These are phyloP conservation scores for Cryptococcus deneoformans DNA, from an alignment of 1,284 basidiomycete genomes.

Conservation along the genomic window DNA sequence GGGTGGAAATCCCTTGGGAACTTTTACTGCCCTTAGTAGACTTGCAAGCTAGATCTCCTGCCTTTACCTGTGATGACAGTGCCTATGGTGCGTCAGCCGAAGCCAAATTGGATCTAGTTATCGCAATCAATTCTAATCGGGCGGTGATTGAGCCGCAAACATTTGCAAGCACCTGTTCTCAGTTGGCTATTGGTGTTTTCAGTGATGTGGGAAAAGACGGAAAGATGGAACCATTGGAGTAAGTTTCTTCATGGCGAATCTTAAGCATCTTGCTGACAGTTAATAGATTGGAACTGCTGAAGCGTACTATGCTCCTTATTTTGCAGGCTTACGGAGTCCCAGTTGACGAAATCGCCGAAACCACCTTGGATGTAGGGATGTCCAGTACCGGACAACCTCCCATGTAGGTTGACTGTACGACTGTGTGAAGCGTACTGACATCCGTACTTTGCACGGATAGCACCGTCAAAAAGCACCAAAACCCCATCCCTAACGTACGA, in stretches of 20 bases:
- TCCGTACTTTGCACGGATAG: neutral
- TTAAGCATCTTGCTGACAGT: neutral
- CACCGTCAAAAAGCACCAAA: constrained; percentile 15
- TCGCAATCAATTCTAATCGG: constrained; percentile 30
- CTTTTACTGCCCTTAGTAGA: constrained; percentile 21
- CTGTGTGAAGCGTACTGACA: neutral
- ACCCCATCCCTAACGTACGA: neutral
- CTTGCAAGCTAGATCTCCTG: constrained; percentile 1
- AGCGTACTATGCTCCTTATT: constrained; percentile 15
- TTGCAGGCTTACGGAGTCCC: constrained; percentile 31
- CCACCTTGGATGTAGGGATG: constrained; percentile 11
- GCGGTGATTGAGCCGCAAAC: constrained; percentile 16
- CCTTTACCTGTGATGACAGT: neutral
- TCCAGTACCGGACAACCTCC: constrained; percentile 15
- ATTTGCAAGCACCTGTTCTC: constrained; percentile 25
- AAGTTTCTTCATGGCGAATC: neutral
- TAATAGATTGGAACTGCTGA: constrained; percentile 14
- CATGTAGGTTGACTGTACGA: constrained; percentile 9
- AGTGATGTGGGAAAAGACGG: constrained; percentile 1
- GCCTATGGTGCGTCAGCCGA: constrained; percentile 1
- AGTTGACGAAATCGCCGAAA: constrained; percentile 14
- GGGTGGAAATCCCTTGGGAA: constrained; percentile 60
- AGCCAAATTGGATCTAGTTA: constrained; percentile 28
- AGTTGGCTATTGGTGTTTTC: constrained; percentile 15
- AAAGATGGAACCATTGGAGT: constrained; percentile 4